Evolutionary conservation across 2,329 filamentous ascomycete species (phyloP), one percentile per base, ranked within the genome.

Genomic region (Calonectria pseudoturangicola): DNA sequence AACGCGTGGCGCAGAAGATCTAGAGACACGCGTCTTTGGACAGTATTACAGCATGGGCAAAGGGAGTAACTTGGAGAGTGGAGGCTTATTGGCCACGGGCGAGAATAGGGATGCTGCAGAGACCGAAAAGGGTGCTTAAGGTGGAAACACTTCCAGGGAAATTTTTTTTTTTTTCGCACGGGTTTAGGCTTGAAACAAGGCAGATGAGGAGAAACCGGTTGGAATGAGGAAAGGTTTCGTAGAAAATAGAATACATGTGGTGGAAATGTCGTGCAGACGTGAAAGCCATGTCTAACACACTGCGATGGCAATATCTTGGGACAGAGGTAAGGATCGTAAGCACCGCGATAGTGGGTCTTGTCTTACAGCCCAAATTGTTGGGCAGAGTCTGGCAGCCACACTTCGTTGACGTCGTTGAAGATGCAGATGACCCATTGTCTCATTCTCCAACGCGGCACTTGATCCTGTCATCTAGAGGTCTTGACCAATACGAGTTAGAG

Each of bases 21-120:
- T 84, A 2, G 82, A 84, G 73, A 80, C 78, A 1, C 81, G 83
- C 10, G 76, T 80, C 1, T 84, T 84, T 74, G 82, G 82, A 8
- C 48, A 77, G 66, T 84, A 83, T 71, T 81, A 81, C 48, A 77
- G 70, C 21, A 74, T 76, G 39, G 77, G 74, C 12, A 68, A 70
- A 9, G 67, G 63, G 2, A 78, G 74, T 48, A 77, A 81, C 25
- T 75, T 78, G 9, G 77, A 79, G 50, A 71, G 66, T 0, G 65
- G 74, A 1, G 56, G 56, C 7, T 47, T 63, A 28, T 54, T 33
- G 50, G 18, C 16, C 45, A n/a, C 30, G 28, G 51, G 33, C n/a
- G 39, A 28, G 15, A 28, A 56, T 41, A 41, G 50, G 64, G 50
- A 47, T 54, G 41, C 39, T 12, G 65, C n/a, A 25, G 43, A 41